Percentiles rank a stretch among this genome's conserved stretches.
Conservation (phyloP, 306 rosid species). For the Vigna trinervia region DNA sequence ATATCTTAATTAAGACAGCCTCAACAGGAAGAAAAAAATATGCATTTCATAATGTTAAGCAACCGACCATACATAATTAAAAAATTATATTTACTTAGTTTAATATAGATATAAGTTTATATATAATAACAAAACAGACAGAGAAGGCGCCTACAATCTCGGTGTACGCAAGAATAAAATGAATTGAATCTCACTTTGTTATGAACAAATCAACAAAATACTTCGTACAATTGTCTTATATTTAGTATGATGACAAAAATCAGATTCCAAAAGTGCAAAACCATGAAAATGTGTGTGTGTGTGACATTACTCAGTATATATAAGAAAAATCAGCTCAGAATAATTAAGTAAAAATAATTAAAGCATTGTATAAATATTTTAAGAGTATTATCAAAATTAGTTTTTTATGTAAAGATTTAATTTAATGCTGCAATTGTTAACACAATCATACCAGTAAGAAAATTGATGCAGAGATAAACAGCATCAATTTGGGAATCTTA, state of each 20-base stretch:
- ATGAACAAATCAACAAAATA: not conserved
- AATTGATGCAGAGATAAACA: not conserved
- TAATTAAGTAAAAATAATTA: not conserved
- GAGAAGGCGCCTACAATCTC: not conserved
- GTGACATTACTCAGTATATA: not conserved
- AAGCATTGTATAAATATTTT: not conserved
- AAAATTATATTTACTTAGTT: constrained; percentile 29
- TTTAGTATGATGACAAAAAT: not conserved
- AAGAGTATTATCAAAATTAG: not conserved
- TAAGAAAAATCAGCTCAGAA: not conserved
- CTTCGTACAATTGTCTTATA: not conserved
- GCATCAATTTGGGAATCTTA: not conserved
- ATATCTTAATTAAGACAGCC: constrained; percentile 11
- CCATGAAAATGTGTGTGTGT: not conserved
- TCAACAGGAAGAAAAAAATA: constrained; percentile 8
- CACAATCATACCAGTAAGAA: not conserved
- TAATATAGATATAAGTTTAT: not conserved
- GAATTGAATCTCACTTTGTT: not conserved
- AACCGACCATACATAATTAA: constrained; percentile 5
- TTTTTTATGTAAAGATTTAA: not conserved
- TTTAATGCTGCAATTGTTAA: not conserved
- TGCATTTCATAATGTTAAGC: constrained; percentile 27
- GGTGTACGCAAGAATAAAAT: not conserved
- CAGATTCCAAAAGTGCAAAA: not conserved
- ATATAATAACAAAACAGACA: not conserved